Evolutionary conservation across 106 monocot genomes (phyloP).

Genomic region (Narthecium ossifragum): DNA sequence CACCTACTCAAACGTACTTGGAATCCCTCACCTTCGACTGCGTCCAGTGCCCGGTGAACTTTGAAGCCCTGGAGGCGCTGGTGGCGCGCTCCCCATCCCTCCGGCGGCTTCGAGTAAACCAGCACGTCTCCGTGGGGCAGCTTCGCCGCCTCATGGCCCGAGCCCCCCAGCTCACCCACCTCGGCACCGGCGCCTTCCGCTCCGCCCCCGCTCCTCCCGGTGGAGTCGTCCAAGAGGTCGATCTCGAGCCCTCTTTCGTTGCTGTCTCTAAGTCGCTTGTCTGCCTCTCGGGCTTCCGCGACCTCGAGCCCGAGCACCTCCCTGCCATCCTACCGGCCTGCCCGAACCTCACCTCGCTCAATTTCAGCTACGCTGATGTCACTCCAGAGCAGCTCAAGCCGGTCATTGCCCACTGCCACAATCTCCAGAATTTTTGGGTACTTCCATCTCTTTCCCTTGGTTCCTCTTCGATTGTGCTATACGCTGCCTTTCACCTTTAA

Average conservation of each 20-base stretch:
- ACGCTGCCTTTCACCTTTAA: conserved; percentile 17
- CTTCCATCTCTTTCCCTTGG: too few species aligned
- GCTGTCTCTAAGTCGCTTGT: conserved; percentile 34
- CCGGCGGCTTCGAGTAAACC: conserved; percentile 28
- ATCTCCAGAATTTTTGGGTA: conserved; percentile 74
- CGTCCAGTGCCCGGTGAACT: conserved; percentile 15
- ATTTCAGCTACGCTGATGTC: conserved; percentile 49
- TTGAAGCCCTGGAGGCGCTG: conserved; percentile 24
- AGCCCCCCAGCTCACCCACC: conserved; percentile 66
- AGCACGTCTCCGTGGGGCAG: conserved; percentile 34
- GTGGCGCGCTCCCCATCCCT: conserved; percentile 25
- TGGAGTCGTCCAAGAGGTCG: background rate
- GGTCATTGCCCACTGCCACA: conserved; percentile 49
- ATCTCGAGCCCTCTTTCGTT: conserved; percentile 23
- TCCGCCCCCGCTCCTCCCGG: background rate
- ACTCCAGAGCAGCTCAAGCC: conserved; percentile 41
- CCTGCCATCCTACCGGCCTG: conserved; percentile 58
- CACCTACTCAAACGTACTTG: conserved; percentile 38
- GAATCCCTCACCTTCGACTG: conserved; percentile 78
- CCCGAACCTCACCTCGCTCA: conserved; percentile 50
- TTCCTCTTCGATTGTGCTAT: background rate
- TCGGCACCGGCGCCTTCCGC: conserved; percentile 73
- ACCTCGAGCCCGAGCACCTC: conserved; percentile 28
- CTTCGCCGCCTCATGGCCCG: conserved; percentile 53
- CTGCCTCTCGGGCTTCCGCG: conserved; percentile 57